Percentiles rank a stretch among this genome's conserved stretches.
phyloP scores from a whole-genome alignment of 2,329 filamentous ascomycete species.

The Monilinia fructigena region DNA sequence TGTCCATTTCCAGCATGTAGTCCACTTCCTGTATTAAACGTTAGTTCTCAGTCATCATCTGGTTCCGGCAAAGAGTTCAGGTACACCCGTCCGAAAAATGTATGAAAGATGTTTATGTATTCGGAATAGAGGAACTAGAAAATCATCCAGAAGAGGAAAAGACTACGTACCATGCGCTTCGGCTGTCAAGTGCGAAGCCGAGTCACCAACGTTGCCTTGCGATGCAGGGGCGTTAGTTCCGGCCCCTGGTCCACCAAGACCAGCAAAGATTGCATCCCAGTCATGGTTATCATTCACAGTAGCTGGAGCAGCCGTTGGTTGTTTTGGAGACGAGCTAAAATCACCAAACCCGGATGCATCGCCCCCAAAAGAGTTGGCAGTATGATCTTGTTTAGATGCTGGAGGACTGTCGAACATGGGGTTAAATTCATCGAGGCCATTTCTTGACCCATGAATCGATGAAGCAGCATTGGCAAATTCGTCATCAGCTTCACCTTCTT shows the following conservation, averaged over 20 bases:
- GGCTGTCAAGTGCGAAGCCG: conserved; percentile 31
- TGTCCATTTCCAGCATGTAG: background rate
- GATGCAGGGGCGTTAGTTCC: conserved; percentile 24
- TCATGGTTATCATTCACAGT: conserved; percentile 62
- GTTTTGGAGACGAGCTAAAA: conserved; percentile 51
- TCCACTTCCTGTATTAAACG: background rate
- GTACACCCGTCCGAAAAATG: too few relatives aligned
- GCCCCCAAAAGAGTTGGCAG: conserved; percentile 35
- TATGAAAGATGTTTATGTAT: too few relatives aligned
- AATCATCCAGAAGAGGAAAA: background rate
- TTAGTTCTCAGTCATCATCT: conserved; percentile 1
- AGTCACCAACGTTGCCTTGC: conserved; percentile 31
- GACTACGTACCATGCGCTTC: conserved; percentile 8
- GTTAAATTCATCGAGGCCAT: conserved; percentile 75
- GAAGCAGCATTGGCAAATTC: conserved; percentile 67
- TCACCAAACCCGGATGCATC: conserved; percentile 43
- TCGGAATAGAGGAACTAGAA: background rate
- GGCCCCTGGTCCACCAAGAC: conserved; percentile 59
- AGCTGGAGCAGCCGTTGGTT: conserved; percentile 43
- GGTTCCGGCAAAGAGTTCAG: too few relatives aligned
- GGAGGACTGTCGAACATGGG: conserved; percentile 70
- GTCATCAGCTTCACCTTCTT: conserved; percentile 75
- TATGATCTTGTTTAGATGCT: conserved; percentile 37
- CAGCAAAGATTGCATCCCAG: conserved; percentile 93
- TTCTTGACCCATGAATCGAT: conserved; percentile 53